Base-by-base conservation (phyloP, 2,329 filamentous ascomycete genomes). In the Nemania sp. region DNA sequence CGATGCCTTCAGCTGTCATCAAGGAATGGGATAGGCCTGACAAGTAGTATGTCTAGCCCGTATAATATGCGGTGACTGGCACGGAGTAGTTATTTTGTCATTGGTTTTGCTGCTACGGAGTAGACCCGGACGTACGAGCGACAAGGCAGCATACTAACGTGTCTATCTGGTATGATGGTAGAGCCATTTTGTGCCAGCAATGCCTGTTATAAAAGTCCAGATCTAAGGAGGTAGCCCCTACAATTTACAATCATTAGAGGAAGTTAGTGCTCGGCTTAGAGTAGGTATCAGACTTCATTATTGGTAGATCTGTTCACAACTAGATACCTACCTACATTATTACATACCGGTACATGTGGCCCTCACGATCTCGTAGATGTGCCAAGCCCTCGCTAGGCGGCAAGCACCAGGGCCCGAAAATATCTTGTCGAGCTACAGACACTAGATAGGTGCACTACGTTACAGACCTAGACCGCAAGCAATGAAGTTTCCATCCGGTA, bases 231-330 rank as follows among this genome's bases (percentile, higher is more conserved):
- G n/a, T n/a, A n/a, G n/a, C n/a, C n/a, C n/a, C n/a, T n/a, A n/a
- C n/a, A n/a, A n/a, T n/a, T n/a, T n/a, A n/a, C n/a, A n/a, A n/a
- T n/a, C 33, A 42, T 45, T 20, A 19, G 17, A 37, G 8, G 15
- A 15, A 15, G 19, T 33, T 23, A 47, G 15, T 23, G 24, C 12
- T 22, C 37, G 37, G 15, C 40, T 20, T 8, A 4, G 8, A 26
- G 39, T 28, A 51, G 36, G 37, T 31, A 51, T 28, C 19, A 44
- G 17, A 42, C 37, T 42, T 42, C 37, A 33, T 42, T 28, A 11
- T 42, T 12, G n/a, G 14, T 30, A 49, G 47, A 57, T 57, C 54
- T 57, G 42, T 48, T 43, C 33, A 44, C 17, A 57, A 54, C 24
- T n/a, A n/a, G n/a, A n/a, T n/a, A n/a, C n/a, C n/a, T n/a, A n/a